Conservation (phyloP, 257 asterid species). For the Ehretia macrophylla region DNA sequence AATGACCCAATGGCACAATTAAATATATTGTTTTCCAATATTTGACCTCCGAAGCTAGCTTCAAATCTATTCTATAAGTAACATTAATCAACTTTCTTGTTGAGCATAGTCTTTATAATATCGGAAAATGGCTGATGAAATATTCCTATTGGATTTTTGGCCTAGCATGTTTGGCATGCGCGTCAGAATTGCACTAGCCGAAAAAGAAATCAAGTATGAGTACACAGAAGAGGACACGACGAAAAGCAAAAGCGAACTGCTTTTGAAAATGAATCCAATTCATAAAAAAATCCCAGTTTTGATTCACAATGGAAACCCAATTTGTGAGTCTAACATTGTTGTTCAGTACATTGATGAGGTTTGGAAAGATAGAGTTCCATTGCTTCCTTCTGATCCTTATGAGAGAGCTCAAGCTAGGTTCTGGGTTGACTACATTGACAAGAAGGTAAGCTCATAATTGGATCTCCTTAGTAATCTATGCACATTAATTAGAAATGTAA, state of each 20-base stretch:
- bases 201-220: constrained; percentile 20
- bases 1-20: too few relatives aligned
- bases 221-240: constrained; percentile 13
- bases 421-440: constrained; percentile 36
- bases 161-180: constrained; percentile 28
- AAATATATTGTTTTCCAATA: too few relatives aligned
- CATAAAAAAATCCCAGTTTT: constrained; percentile 28
- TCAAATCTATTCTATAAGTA: too few relatives aligned
- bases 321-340: constrained; percentile 18
- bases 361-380: constrained; percentile 19
- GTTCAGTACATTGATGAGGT: constrained; percentile 33
- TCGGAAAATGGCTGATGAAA: constrained; percentile 15
- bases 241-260: constrained; percentile 12
- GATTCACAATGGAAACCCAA: constrained; percentile 28
- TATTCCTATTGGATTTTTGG: constrained; percentile 18
- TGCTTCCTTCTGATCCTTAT: constrained; percentile 32
- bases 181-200: constrained; percentile 25
- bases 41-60: too few relatives aligned
- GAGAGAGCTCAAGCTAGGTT: constrained; percentile 31
- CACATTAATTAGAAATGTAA: too few relatives aligned
- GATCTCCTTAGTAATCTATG: too few relatives aligned
- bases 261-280: constrained; percentile 37
- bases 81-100: too few relatives aligned
- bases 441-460: constrained; percentile 16
- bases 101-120: too few relatives aligned